Base-by-base conservation (phyloP, 78 protist species). In the Dictyostelium brefeldianum region DNA sequence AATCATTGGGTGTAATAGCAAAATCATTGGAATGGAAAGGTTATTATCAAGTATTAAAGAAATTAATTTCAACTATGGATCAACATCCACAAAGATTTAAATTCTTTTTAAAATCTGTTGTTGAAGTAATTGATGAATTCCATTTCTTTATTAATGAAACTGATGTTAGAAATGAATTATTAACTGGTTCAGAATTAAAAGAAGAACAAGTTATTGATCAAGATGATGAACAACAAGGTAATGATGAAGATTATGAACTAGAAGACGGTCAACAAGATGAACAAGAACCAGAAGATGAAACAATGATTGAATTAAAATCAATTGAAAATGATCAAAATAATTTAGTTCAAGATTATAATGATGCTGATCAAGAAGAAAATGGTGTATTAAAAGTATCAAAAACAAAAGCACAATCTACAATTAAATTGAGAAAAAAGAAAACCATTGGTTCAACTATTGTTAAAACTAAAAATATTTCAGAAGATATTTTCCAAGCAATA, bases 41-140 rank as follows among this genome's bases (percentile, higher is more conserved):
- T 2, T 87, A 87, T 69, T 87, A 64, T 57, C 78, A 74, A 36
- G 17, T 77, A 25, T 20, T 77, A 18, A 43, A 62, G n/a, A 74
- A 50, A 12, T 17, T 87, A 25, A 80, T 71, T 48, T 2, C 29
- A 11, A 65, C 93, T 8, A 87, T 87, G 93, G 93, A 56, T 25
- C 48, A 77, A 54, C 83, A 87, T 77, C 80, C 77, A 56, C 29
- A 15, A 20, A 77, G 74, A 62, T 43, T 29, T 25, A 87, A 77
- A 47, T 70, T 87, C 74, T 47, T 87, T 14, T 12, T 87, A 20
- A 80, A 80, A 59, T 47, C 93, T 9, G 59, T 87, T 22, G 77
- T 83, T 50, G 93, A 77, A 22, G 93, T 87, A 4, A 46, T 87
- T 27, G 93, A 87, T 65, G 80, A 74, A 56, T 87, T 87, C 93